Evolutionary conservation across 768 basidiomycete species (phyloP), one percentile per base, ranked within the genome.

Genomic region (Collybia mongolica): DNA sequence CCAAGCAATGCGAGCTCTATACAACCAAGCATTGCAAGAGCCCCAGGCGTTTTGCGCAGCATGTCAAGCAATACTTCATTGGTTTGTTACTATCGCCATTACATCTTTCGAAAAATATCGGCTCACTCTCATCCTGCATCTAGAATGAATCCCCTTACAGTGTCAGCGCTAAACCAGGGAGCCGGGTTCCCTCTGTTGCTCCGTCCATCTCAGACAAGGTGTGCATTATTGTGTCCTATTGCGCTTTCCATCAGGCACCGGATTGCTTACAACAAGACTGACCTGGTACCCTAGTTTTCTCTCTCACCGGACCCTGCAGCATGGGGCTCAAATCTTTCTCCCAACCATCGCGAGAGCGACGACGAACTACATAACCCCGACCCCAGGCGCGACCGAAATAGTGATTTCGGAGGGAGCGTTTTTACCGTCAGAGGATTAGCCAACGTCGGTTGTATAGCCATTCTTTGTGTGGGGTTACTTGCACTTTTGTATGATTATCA

Each of bases 301-400:
- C 78, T 90, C 18, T 82, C 86, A 5, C 80, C 87, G 1, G 87
- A 90, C 65, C 88, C 88, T 2, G 68, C 75, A 12, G 79, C 75
- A 0, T 90, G 88, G 88, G 86, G 86, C 1, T 79, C 85, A 28
- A 79, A 86, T 55, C 67, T 87, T 51, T 81, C 80, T 6, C 76
- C 76, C 35, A 74, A 74, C 53, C 69, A 76, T 46, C 63, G 73
- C 3, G 86, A 89, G 63, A 69, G 79, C 14, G 86, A 89, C 53
- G 86, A 89, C 64, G 76, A 76, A 48, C 75, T 89, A n/a, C 86
- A 89, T 62, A 85, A 86, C 56, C 84, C 86, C 2, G 84, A 87
- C 60, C 84, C 85, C 9, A 74, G 74, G 29, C 75, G 85, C 26
- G 84, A 86, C 57, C 65, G 76, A 51, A 80, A 78, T 48, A 71